Conservation (phyloP, 2,329 filamentous ascomycete species). For the Xylariaceae sp. region DNA sequence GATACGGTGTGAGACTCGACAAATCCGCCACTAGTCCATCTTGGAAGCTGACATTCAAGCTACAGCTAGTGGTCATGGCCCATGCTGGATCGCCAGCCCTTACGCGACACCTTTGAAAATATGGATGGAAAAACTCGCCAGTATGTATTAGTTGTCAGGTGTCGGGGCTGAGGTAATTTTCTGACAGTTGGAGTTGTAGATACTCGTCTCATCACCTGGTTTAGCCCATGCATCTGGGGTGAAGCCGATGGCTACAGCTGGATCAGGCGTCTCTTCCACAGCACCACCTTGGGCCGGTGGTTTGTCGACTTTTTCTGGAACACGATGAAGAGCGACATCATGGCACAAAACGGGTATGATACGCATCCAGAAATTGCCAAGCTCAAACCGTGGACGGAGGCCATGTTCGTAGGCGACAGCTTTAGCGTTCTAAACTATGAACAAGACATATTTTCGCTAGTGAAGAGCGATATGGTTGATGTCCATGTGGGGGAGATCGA, state of each 20-base stretch:
- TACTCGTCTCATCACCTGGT: constrained; percentile 66
- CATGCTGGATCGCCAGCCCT: constrained; percentile 49
- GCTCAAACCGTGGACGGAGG: constrained; percentile 48
- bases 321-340: constrained; percentile 52
- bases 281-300: constrained; percentile 51
- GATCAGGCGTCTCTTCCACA: constrained; percentile 54
- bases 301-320: constrained; percentile 58
- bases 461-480: constrained; percentile 48
- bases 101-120: constrained; percentile 48
- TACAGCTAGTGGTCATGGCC: constrained; percentile 46
- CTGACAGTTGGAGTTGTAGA: constrained; percentile 27
- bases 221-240: constrained; percentile 73
- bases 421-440: constrained; percentile 60
- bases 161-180: not conserved
- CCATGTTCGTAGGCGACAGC: constrained; percentile 52
- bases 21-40: not conserved
- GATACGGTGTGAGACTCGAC: constrained; percentile 38
- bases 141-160: constrained; percentile 26
- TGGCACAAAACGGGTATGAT: constrained; percentile 51
- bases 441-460: constrained; percentile 52
- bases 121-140: constrained; percentile 46
- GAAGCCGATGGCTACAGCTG: constrained; percentile 55
- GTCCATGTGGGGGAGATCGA: constrained; percentile 55
- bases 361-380: constrained; percentile 49
- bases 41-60: not conserved